Evolutionary conservation across 331 rosid species (phyloP).

Genomic region (Pyracantha coccinea): DNA sequence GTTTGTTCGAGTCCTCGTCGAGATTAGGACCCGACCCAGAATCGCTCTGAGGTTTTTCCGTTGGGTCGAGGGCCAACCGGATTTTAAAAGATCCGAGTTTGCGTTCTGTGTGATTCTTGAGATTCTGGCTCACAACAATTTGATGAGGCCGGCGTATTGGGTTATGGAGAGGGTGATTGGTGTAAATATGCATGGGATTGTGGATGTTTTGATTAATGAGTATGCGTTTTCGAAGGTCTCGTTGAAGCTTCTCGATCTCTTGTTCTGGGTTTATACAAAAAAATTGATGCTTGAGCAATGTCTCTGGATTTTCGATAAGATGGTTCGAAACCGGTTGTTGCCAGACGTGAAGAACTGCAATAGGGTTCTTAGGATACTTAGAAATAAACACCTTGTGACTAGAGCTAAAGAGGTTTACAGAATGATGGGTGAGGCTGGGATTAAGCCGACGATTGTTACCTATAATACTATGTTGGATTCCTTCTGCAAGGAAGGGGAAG

Average conservation of each 20-base stretch:
- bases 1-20: conserved; percentile 42
- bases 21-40: conserved; percentile 32
- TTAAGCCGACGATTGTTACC: not conserved
- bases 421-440: not conserved
- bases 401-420: not conserved
- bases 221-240: not conserved
- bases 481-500: conserved; percentile 40
- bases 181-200: not conserved
- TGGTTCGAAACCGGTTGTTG: not conserved
- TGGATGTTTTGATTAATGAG: not conserved
- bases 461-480: not conserved
- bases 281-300: not conserved
- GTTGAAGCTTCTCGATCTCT: not conserved
- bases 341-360: not conserved
- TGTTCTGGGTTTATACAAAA: not conserved
- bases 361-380: not conserved
- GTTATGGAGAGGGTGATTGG: not conserved
- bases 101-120: not conserved
- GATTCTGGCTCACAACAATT: not conserved
- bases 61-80: conserved; percentile 28
- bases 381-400: not conserved
- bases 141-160: not conserved
- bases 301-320: not conserved
- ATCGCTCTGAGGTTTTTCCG: conserved; percentile 55
- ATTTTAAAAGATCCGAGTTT: not conserved